Base-by-base conservation (phyloP, 2,329 filamentous ascomycete genomes). In the Aspergillus luchuensis region DNA sequence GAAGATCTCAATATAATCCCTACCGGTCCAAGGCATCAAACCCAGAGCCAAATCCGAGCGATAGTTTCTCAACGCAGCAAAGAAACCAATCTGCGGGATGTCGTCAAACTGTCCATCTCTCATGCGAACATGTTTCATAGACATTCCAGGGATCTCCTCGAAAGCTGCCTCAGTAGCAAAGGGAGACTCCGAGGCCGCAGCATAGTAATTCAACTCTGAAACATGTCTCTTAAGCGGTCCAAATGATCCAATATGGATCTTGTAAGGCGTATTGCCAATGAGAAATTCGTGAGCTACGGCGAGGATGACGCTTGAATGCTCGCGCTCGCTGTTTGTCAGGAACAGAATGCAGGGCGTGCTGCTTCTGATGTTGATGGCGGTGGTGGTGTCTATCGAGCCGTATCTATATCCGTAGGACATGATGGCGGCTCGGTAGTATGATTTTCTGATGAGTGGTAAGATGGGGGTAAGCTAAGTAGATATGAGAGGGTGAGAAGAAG, bases 251-350 rank as follows among this genome's bases (percentile, higher is more conserved):
- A 62, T 71, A 59, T 81, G 79, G 8, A 81, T 66, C 19, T 77
- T 71, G 39, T 76, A 70, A 5, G 71, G 50, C 2, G 69, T 63
- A 6, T 71, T 66, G 11, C 11, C 11, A 2, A 71, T 62, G 4
- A 77, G 65, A 5, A 81, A 63, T 19, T 78, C 77, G 38, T 77
- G 68, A 6, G 67, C 68, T 0, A 76, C 73, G 6, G 79, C 79
- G 2, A 82, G 59, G 39, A 75, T 70, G n/a, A 80, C 73, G 50
- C 76, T 80, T 6, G 76, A 72, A 50, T 80, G 75, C 8, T 80
- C 79, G 53, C 71, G 69, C 60, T 81, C 79, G 50, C 71, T 66
- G 60, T 77, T 79, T 1, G 77, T 77, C 11, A 81, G 55, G 36
- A 82, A 71, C 1, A 81, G 67, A n/a, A 80, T 66, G 7, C 58